Evolutionary conservation across 2,329 filamentous ascomycete species (phyloP).

Genomic region (Thielaviopsis populi): DNA sequence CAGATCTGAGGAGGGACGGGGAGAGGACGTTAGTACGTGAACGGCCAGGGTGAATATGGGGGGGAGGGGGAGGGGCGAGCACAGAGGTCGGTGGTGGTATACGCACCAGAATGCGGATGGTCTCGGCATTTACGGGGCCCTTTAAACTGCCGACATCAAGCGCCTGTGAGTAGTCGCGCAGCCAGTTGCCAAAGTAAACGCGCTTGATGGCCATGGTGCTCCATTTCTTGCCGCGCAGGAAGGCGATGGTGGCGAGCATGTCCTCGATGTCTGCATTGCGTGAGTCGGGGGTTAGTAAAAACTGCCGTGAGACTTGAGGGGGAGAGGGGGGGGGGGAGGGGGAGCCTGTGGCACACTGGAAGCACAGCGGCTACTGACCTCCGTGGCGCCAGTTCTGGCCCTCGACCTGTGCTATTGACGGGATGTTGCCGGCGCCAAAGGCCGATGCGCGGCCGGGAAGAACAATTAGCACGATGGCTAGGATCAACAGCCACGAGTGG

Average conservation of each 20-base stretch:
- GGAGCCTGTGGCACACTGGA: no score
- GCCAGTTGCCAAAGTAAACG: slow-evolving; percentile 77
- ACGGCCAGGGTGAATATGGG: background rate
- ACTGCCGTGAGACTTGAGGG: no score
- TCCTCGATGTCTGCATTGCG: slow-evolving; percentile 55
- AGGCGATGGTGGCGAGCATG: slow-evolving; percentile 61
- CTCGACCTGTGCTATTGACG: slow-evolving; percentile 48
- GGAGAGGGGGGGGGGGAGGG: background rate
- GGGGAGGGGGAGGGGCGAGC: background rate
- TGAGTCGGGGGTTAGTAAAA: background rate
- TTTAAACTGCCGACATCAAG: slow-evolving; percentile 69
- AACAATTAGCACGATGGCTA: slow-evolving; percentile 39
- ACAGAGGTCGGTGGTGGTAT: background rate
- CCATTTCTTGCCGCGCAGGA: slow-evolving; percentile 73
- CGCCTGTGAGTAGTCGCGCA: slow-evolving; percentile 72
- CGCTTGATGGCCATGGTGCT: slow-evolving; percentile 62
- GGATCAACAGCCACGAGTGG: slow-evolving; percentile 36
- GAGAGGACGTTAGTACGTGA: background rate
- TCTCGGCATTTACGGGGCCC: slow-evolving; percentile 54
- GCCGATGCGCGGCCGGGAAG: slow-evolving; percentile 42
- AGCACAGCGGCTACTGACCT: slow-evolving; percentile 26
- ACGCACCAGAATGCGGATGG: slow-evolving; percentile 55
- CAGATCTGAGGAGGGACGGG: slow-evolving; percentile 14
- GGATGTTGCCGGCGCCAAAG: slow-evolving; percentile 58
- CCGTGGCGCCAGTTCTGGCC: slow-evolving; percentile 57